Percentiles rank a stretch among this genome's conserved stretches.
These are phyloP conservation scores for Teratosphaeria epicoccoides DNA, from an alignment of 2,329 filamentous ascomycete genomes.

Conservation along the genomic window DNA sequence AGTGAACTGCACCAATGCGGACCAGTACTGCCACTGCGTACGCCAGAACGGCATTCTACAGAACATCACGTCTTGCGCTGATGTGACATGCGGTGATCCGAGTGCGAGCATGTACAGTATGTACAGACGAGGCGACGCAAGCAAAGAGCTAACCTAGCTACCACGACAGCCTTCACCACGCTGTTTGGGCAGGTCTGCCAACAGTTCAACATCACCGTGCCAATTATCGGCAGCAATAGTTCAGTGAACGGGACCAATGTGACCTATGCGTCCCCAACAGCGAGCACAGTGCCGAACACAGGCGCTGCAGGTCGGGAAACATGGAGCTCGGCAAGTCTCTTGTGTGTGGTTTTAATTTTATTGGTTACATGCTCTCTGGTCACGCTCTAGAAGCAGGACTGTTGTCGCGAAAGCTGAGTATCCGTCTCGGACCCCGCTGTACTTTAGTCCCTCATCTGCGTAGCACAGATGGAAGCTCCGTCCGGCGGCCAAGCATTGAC, in stretches of 20 bases:
- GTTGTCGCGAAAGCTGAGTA: background rate
- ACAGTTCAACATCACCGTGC: conserved; percentile 13
- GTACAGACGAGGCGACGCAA: background rate
- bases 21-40: conserved; percentile 15
- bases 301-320: background rate
- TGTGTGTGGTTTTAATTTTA: background rate
- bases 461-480: background rate
- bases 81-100: conserved; percentile 8
- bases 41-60: conserved; percentile 11
- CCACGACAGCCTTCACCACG: conserved; percentile 8
- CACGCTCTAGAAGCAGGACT: background rate
- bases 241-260: conserved; percentile 10
- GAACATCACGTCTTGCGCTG: conserved; percentile 13
- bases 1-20: conserved; percentile 14
- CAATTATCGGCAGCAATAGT: conserved; percentile 9
- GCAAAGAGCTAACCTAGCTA: background rate
- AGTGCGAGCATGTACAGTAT: conserved; percentile 11
- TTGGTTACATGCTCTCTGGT: background rate
- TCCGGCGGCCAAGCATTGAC: background rate
- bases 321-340: background rate
- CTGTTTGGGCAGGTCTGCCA: conserved; percentile 13
- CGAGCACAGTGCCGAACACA: conserved; percentile 1
- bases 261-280: conserved; percentile 4
- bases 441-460: background rate
- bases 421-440: background rate